Conservation (phyloP, 2,329 filamentous ascomycete genomes). For the Cladobotryum mycophilum region DNA sequence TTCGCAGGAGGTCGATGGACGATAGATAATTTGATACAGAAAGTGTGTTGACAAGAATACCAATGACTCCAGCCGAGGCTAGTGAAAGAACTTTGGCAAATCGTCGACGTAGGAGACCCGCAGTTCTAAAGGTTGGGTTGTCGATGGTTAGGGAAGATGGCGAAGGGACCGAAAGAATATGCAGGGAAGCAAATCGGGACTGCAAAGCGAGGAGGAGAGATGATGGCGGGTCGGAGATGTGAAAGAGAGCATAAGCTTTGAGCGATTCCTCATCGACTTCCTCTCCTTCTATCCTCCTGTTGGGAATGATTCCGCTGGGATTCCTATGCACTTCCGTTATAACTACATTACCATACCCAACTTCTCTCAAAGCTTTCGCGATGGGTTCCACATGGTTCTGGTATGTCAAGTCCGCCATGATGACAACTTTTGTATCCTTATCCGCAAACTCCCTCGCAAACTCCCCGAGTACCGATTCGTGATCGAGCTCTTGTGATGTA, state of each 20-base stretch:
- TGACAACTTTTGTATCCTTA: slow-evolving; percentile 56
- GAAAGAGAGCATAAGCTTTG: slow-evolving; percentile 69
- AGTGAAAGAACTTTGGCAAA: slow-evolving; percentile 82
- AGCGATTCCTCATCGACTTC: slow-evolving; percentile 42
- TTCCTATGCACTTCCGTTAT: slow-evolving; percentile 69
- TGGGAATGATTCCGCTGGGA: slow-evolving; percentile 75
- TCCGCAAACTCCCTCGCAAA: slow-evolving; percentile 66
- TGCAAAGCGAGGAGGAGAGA: slow-evolving; percentile 82
- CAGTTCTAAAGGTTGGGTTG: slow-evolving; percentile 38
- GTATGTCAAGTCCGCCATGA: slow-evolving; percentile 90
- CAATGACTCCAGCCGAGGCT: slow-evolving; percentile 75
- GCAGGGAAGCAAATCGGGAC: slow-evolving; percentile 70
- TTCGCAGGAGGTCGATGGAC: slow-evolving; percentile 67
- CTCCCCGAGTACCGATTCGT: slow-evolving; percentile 47
- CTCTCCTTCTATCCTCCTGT: slow-evolving; percentile 58
- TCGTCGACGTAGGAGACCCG: slow-evolving; percentile 65
- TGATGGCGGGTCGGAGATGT: slow-evolving; percentile 73
- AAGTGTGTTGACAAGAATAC: slow-evolving; percentile 92
- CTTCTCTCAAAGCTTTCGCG: slow-evolving; percentile 43
- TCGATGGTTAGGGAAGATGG: slow-evolving; percentile 44
- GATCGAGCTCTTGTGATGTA: slow-evolving; percentile 64
- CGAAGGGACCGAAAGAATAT: slow-evolving; percentile 66
- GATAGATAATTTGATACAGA: slow-evolving; percentile 85
- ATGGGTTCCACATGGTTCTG: slow-evolving; percentile 64
- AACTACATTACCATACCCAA: slow-evolving; percentile 65